Conservation (phyloP, 2,329 filamentous ascomycete species). For the Colletotrichum agaves region DNA sequence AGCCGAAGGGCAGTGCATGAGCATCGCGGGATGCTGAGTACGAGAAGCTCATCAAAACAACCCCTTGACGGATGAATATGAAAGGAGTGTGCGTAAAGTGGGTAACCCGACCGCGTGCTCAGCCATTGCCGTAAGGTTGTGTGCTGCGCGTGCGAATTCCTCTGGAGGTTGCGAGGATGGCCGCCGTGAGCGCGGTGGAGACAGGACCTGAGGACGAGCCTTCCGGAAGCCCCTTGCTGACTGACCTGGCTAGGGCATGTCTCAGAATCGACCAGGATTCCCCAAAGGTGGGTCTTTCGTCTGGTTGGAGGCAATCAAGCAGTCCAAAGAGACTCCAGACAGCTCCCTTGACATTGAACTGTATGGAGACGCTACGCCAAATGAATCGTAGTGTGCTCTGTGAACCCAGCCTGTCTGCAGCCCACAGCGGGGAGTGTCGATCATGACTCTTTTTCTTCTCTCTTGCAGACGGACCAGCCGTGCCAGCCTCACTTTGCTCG, state of each 20-base stretch:
- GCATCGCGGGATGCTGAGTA: conserved; percentile 29
- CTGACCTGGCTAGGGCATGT: conserved; percentile 44
- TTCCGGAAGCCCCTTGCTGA: conserved; percentile 31
- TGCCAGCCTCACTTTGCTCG: conserved; percentile 36
- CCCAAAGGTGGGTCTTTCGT: conserved; percentile 41
- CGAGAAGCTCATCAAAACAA: conserved; percentile 38
- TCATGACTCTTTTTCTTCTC: conserved; percentile 43
- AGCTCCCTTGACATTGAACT: conserved; percentile 32
- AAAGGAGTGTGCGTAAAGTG: conserved; percentile 33
- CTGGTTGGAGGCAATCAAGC: conserved; percentile 26
- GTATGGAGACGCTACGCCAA: conserved; percentile 32
- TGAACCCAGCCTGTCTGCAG: conserved; percentile 36
- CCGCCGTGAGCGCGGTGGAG: conserved; percentile 14
- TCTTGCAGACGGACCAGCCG: conserved; percentile 36
- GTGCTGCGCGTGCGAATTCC: background rate
- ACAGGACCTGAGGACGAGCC: conserved; percentile 23
- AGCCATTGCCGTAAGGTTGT: conserved; percentile 3
- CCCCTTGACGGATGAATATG: conserved; percentile 33
- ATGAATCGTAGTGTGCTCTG: conserved; percentile 15
- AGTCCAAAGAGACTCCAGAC: conserved; percentile 31
- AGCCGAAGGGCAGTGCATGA: conserved; percentile 19
- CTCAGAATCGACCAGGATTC: conserved; percentile 49
- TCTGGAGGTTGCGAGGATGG: conserved; percentile 9
- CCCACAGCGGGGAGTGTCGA: conserved; percentile 44
- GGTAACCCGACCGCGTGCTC: conserved; percentile 7